Evolutionary conservation across 139 green algal genomes (phyloP).

Genomic region (Dunaliella primolecta): DNA sequence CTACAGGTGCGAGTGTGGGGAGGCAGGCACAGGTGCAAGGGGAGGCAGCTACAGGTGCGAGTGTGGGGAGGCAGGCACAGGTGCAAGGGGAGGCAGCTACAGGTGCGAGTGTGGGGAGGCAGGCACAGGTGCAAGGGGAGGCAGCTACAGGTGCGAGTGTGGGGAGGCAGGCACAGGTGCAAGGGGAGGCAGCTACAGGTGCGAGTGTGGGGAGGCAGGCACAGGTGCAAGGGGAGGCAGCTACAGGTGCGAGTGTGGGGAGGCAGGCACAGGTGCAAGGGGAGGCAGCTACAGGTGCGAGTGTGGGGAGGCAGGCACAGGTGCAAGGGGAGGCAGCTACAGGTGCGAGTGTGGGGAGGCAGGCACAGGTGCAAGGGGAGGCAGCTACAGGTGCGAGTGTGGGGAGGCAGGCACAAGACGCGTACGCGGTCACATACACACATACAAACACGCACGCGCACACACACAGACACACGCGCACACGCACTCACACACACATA

Average conservation of each 20-base stretch:
- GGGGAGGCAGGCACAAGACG: not conserved
- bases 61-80: no score
- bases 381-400: not conserved
- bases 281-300: not conserved
- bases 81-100: conserved; percentile 65
- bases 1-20: conserved; percentile 56
- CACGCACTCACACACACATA: no score
- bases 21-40: conserved; percentile 48
- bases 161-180: no score
- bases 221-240: no score
- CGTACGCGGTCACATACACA: no score
- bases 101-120: conserved; percentile 34
- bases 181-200: no score
- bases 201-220: not conserved
- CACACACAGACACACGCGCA: not conserved
- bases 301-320: not conserved
- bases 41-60: conserved; percentile 62
- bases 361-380: not conserved
- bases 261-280: not conserved
- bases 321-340: no score
- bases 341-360: not conserved
- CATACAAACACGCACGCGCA: not conserved
- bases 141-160: conserved; percentile 65
- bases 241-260: not conserved
- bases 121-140: conserved; percentile 38